Evolutionary conservation across 345 rosid genomes (phyloP).

Genomic region (Balakata baccata): DNA sequence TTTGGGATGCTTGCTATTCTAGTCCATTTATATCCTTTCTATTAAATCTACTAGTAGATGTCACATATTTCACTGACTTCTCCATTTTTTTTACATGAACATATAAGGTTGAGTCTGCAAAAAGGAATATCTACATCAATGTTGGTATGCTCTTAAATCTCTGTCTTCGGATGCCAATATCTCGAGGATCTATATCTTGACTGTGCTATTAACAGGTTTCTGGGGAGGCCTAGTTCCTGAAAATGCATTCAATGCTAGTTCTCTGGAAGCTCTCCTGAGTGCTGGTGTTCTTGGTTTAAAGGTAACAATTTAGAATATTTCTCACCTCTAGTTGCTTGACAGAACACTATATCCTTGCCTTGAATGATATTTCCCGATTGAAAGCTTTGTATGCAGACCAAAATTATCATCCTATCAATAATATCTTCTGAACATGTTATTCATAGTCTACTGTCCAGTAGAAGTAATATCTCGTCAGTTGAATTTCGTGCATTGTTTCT

Average conservation of each 20-base stretch:
- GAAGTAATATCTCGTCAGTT: neutral
- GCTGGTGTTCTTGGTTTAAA: slow-evolving; percentile 95
- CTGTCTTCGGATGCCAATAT: slow-evolving; percentile 15
- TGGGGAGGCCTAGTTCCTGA: slow-evolving; percentile 99
- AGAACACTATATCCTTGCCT: no score
- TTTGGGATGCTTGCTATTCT: neutral
- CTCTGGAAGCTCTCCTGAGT: slow-evolving; percentile 62
- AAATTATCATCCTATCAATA: neutral
- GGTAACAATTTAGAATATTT: slow-evolving; percentile 38
- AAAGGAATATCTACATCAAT: slow-evolving; percentile 68
- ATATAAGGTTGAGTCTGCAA: slow-evolving; percentile 66
- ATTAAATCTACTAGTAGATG: neutral
- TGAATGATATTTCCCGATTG: neutral
- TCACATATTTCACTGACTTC: slow-evolving; percentile 7
- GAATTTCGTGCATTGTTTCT: neutral
- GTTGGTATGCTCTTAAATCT: slow-evolving; percentile 59
- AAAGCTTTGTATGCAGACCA: neutral
- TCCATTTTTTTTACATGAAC: slow-evolving; percentile 17
- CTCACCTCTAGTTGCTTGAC: neutral
- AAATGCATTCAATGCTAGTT: slow-evolving; percentile 71
- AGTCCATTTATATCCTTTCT: neutral
- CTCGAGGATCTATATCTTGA: slow-evolving; percentile 4
- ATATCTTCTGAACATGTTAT: neutral
- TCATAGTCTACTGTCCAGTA: neutral
- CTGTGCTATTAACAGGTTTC: slow-evolving; percentile 50